A percentile compares a stretch with the other conserved stretches of the same genome.
Evolutionary conservation across 2,329 filamentous ascomycete species (phyloP).

Genomic region (Pyrenochaeta sp.): DNA sequence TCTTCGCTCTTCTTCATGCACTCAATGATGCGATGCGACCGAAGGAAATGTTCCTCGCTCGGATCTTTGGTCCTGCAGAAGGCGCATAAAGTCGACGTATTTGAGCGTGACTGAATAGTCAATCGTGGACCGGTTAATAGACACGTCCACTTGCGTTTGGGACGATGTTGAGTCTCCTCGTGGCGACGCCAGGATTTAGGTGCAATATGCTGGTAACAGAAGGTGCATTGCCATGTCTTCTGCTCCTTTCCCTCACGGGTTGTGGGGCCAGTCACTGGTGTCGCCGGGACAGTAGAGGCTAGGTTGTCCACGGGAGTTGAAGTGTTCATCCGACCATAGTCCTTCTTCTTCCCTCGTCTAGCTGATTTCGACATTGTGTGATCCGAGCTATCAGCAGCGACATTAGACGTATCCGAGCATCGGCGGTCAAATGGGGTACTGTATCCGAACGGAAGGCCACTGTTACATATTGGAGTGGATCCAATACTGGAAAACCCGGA

Average conservation of each 20-base stretch:
- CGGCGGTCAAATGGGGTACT: constrained; percentile 1
- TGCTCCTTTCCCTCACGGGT: constrained; percentile 10
- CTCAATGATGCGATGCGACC: constrained; percentile 41
- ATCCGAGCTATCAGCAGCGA: neutral
- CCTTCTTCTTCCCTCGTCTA: constrained; percentile 49
- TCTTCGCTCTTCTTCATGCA: constrained; percentile 34
- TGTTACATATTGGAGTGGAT: constrained; percentile 12
- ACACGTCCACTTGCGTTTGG: constrained; percentile 46
- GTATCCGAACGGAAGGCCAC: constrained; percentile 11
- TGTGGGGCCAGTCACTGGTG: constrained; percentile 6
- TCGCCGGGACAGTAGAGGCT: constrained; percentile 14
- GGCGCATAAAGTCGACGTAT: constrained; percentile 27
- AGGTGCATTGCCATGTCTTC: constrained; percentile 48
- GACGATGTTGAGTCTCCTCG: constrained; percentile 48
- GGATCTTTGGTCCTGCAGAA: constrained; percentile 42
- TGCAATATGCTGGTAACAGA: constrained; percentile 36
- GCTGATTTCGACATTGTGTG: constrained; percentile 15
- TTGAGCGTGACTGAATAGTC: constrained; percentile 12
- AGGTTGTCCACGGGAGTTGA: constrained; percentile 16
- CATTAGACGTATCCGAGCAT: constrained; percentile 15
- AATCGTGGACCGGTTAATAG: constrained; percentile 39
- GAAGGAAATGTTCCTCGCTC: constrained; percentile 37
- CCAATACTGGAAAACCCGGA: constrained; percentile 23
- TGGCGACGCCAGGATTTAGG: constrained; percentile 49
- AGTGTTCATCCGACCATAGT: constrained; percentile 36